Conservation (phyloP, 225 moss, liverwort and hornwort genomes). For the Physcomitrium patens region DNA sequence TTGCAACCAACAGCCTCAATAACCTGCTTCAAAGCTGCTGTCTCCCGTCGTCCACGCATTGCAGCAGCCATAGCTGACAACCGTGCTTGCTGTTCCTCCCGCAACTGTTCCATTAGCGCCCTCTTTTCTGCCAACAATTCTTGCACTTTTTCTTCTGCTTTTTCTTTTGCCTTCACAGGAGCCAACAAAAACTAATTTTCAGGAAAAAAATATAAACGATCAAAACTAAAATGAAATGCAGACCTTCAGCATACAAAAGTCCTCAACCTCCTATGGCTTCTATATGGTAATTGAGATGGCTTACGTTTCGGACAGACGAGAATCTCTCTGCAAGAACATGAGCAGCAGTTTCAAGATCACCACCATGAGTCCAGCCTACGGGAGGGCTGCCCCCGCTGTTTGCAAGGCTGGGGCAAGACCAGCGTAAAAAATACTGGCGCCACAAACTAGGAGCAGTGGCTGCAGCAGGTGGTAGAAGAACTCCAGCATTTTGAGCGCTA, state of each 20-base stretch:
- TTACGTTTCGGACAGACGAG: slow-evolving; percentile 64
- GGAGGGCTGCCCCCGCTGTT: slow-evolving; percentile 72
- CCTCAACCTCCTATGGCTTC: too few species aligned
- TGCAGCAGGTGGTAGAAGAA: slow-evolving; percentile 91
- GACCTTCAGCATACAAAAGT: too few species aligned
- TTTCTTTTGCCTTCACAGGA: slow-evolving; percentile 76
- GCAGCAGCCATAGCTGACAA: slow-evolving; percentile 60
- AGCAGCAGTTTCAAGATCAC: slow-evolving; percentile 85
- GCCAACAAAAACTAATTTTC: slow-evolving; percentile 4
- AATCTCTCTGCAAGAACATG: slow-evolving; percentile 67
- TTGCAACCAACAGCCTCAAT: slow-evolving; percentile 95
- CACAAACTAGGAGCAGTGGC: slow-evolving; percentile 88
- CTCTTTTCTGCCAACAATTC: slow-evolving; percentile 57
- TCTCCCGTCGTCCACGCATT: slow-evolving; percentile 69
- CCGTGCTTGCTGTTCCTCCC: slow-evolving; percentile 55
- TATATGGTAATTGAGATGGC: not conserved
- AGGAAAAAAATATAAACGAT: not conserved
- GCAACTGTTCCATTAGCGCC: slow-evolving; percentile 62
- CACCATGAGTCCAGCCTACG: slow-evolving; percentile 76
- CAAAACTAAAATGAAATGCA: too few species aligned
- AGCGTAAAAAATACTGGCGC: slow-evolving; percentile 92
- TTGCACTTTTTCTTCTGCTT: slow-evolving; percentile 68
- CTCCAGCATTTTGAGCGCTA: slow-evolving; percentile 61
- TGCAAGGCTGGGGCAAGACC: slow-evolving; percentile 86
- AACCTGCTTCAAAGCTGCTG: slow-evolving; percentile 80